These are phyloP conservation scores for Stephania japonica DNA, from an alignment of 164 flowering plant species.

Conservation along the genomic window DNA sequence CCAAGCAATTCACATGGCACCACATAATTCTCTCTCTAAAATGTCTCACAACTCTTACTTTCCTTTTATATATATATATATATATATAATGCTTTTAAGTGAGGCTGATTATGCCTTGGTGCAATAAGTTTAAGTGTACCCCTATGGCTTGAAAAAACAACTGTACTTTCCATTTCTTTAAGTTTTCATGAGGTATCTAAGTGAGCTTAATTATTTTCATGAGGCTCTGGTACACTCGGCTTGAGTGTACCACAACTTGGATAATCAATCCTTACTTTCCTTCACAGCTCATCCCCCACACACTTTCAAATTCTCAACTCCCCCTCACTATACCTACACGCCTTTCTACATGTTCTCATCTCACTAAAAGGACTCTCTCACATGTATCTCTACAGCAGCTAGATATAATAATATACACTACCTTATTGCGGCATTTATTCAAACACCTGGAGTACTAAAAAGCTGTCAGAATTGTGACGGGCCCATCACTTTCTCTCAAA, in stretches of 20 bases:
- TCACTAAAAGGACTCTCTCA: not conserved
- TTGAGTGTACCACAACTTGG: too few species aligned
- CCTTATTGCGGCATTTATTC: not conserved
- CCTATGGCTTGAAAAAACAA: too few species aligned
- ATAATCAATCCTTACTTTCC: not conserved
- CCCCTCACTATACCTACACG: not conserved
- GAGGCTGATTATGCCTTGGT: too few species aligned
- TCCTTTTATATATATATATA: too few species aligned
- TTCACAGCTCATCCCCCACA: conserved; percentile 18
- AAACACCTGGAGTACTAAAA: not conserved
- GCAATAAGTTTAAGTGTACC: too few species aligned
- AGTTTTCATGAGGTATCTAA: too few species aligned
- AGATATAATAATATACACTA: not conserved
- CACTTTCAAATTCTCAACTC: not conserved
- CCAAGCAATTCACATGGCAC: conserved; percentile 40
- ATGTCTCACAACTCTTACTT: too few species aligned
- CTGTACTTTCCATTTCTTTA: too few species aligned
- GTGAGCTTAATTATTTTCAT: too few species aligned
- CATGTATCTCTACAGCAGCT: not conserved
- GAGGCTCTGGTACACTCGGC: too few species aligned
- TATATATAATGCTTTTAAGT: too few species aligned
- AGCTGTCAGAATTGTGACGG: not conserved
- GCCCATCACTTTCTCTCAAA: not conserved
- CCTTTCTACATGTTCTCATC: not conserved
- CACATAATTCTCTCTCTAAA: conserved; percentile 10